These are phyloP conservation scores for Ceratobasidium sp. DNA, from an alignment of 1,284 basidiomycete genomes.

Conservation along the genomic window DNA sequence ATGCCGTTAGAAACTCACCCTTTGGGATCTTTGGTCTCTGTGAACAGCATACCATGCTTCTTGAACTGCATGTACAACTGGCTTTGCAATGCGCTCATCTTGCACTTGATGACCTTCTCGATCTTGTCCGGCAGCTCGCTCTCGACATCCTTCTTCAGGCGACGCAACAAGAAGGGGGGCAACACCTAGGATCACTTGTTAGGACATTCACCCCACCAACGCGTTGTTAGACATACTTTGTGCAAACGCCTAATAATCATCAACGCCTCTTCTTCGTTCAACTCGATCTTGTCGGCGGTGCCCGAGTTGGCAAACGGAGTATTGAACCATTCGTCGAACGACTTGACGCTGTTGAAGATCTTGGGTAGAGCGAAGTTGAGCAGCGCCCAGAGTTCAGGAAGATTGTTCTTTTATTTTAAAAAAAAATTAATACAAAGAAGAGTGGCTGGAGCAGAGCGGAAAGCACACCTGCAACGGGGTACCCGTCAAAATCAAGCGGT, in stretches of 20 bases:
- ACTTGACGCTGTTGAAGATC: conserved; percentile 99
- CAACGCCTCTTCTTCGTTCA: conserved; percentile 99
- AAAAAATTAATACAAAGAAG: background rate
- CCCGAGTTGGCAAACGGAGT: conserved; percentile 99
- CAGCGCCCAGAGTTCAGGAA: conserved; percentile 97
- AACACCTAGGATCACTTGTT: conserved; percentile 93
- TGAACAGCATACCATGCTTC: conserved; percentile 92
- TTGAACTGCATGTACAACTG: conserved; percentile 99
- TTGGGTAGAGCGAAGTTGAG: conserved; percentile 99
- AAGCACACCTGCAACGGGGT: conserved; percentile 84
- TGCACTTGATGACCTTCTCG: conserved; percentile 98
- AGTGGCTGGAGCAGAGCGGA: background rate
- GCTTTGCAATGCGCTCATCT: conserved; percentile 95
- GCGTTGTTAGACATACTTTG: conserved; percentile 97
- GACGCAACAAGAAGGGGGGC: conserved; percentile 94
- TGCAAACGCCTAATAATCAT: conserved; percentile 98
- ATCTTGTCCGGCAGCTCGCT: conserved; percentile 98
- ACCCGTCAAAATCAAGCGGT: conserved; percentile 96
- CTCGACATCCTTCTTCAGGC: conserved; percentile 99
- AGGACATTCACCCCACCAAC: conserved; percentile 99
- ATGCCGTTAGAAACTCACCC: conserved; percentile 64
- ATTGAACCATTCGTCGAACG: conserved; percentile 99
- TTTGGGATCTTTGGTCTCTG: conserved; percentile 83
- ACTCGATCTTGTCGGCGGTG: conserved; percentile 95
- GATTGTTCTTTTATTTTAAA: conserved; percentile 76